A percentile compares a stretch with the other conserved stretches of the same genome.
Conservation (phyloP, 192 early-diverging fungal genomes). For the Backusella luteola region DNA sequence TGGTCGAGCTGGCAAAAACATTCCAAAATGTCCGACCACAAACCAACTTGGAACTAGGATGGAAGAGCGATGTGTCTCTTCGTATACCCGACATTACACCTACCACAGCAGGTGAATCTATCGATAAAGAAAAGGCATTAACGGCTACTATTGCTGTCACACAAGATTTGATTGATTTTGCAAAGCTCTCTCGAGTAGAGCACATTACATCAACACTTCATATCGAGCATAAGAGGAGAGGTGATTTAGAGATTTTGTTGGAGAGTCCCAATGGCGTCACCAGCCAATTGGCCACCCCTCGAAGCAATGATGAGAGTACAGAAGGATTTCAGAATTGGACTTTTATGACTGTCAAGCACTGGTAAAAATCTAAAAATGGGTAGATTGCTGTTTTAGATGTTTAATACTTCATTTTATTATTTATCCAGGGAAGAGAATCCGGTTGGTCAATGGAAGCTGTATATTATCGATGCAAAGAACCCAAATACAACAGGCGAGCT, state of each 20-base stretch:
- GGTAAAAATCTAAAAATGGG: slow-evolving; percentile 46
- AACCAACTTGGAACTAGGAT: slow-evolving; percentile 48
- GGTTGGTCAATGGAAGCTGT: slow-evolving; percentile 78
- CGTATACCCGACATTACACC: slow-evolving; percentile 22
- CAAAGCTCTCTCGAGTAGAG: slow-evolving; percentile 63
- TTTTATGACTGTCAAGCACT: slow-evolving; percentile 96
- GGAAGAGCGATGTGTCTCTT: neutral
- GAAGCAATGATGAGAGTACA: slow-evolving; percentile 63
- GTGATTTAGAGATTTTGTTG: slow-evolving; percentile 84
- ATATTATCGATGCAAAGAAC: slow-evolving; percentile 63
- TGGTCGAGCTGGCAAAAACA: slow-evolving; percentile 77
- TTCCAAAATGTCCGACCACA: slow-evolving; percentile 67
- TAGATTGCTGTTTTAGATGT: neutral
- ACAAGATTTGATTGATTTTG: slow-evolving; percentile 41
- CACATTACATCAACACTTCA: slow-evolving; percentile 86
- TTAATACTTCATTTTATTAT: neutral
- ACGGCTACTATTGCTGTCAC: slow-evolving; percentile 39
- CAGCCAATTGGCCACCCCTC: slow-evolving; percentile 63
- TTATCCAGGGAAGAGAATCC: slow-evolving; percentile 81
- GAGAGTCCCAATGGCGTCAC: slow-evolving; percentile 68
- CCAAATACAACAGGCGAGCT: slow-evolving; percentile 54
- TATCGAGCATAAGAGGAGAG: slow-evolving; percentile 78
- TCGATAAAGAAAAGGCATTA: slow-evolving; percentile 8
- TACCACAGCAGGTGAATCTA: neutral
- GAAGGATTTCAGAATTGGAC: slow-evolving; percentile 86